Conservation (phyloP, 129 eudicot species). For the Helianthus annuus region HanXRQr2.0-SUNRISE NC_035443.2:8026785-8027284, state of each 20-base stretch:
- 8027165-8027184: constrained; percentile 84
- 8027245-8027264: too few relatives aligned
- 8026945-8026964: constrained; percentile 2
- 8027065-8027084: constrained; percentile 46
- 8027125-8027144: constrained; percentile 49
- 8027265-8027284: too few relatives aligned
- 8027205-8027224: background rate
- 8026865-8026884: background rate
- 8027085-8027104: constrained; percentile 48
- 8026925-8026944: background rate
- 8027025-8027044: background rate
- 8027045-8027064: background rate
- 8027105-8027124: constrained; percentile 42
- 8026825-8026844: background rate
- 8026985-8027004: background rate
- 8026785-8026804: background rate
- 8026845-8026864: background rate
- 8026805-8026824: background rate
- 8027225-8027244: too few relatives aligned
- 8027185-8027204: background rate
- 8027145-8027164: constrained; percentile 86
- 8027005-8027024: background rate
- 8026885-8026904: background rate
- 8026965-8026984: background rate
- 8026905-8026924: background rate